phyloP scores from a whole-genome alignment of 345 rosid species.

The Boechera divaricarpa region DNA sequence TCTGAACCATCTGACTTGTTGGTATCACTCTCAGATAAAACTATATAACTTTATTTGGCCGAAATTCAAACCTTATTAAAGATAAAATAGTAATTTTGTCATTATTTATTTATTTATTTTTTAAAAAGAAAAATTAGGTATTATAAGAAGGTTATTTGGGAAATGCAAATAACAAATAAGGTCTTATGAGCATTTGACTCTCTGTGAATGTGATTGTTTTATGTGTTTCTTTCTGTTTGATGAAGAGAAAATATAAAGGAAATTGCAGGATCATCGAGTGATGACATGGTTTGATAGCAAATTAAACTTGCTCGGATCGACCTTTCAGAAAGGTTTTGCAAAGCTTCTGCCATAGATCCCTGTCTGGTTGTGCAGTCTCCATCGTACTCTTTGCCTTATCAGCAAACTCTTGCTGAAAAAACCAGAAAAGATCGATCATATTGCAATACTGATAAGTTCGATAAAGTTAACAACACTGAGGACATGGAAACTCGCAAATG shows the following conservation, averaged over 20 bases:
- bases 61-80: no score
- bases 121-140: no score
- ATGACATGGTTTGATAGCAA: slow-evolving; percentile 14
- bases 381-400: slow-evolving; percentile 42
- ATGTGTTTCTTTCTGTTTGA: neutral
- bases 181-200: neutral
- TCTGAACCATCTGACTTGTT: no score
- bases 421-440: neutral
- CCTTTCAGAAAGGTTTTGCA: slow-evolving; percentile 42
- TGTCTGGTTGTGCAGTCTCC: slow-evolving; percentile 40
- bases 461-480: neutral
- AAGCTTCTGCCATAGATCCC: slow-evolving; percentile 39
- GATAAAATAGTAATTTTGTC: no score
- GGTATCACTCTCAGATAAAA: no score
- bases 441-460: neutral
- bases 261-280: neutral
- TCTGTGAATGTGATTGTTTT: slow-evolving; percentile 10
- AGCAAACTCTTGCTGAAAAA: slow-evolving; percentile 41
- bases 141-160: no score
- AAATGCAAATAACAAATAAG: no score
- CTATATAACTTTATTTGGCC: no score
- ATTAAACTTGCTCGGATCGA: slow-evolving; percentile 17
- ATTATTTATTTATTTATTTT: no score
- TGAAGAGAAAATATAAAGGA: neutral
- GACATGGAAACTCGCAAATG: neutral